A percentile compares a stretch with the other conserved stretches of the same genome.
phyloP scores from a whole-genome alignment of 2,329 filamentous ascomycete genomes.

The Penicillium sp. region DNA sequence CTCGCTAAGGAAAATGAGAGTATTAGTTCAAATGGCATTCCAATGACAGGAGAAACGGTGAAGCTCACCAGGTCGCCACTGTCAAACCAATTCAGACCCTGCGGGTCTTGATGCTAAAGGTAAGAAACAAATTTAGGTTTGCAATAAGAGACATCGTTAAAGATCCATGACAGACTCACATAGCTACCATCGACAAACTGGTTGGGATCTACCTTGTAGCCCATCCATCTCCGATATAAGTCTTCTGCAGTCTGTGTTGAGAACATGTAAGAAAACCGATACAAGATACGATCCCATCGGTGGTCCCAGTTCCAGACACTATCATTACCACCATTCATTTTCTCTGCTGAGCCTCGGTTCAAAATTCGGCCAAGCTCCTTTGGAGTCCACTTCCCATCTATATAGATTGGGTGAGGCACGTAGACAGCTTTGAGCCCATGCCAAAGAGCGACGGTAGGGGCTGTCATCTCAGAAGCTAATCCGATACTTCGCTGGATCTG shows the following conservation, averaged over 20 bases:
- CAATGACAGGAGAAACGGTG: too few species aligned
- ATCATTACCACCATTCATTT: not conserved
- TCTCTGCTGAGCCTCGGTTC: not conserved
- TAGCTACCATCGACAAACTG: too few species aligned
- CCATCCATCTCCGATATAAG: not conserved
- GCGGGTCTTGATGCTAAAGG: too few species aligned
- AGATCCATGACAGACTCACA: too few species aligned
- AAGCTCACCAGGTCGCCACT: too few species aligned
- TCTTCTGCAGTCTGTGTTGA: not conserved
- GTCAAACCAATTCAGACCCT: too few species aligned
- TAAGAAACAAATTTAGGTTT: too few species aligned
- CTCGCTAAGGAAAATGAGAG: too few species aligned
- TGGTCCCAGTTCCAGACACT: slow-evolving; percentile 1
- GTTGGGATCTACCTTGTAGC: not conserved
- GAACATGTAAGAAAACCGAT: not conserved
- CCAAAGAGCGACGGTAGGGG: not conserved
- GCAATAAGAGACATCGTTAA: too few species aligned
- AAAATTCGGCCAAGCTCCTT: not conserved
- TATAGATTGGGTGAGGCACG: slow-evolving; percentile 3
- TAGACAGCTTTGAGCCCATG: slow-evolving; percentile 9
- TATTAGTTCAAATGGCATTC: too few species aligned
- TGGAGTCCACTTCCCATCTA: not conserved
- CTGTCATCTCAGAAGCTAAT: slow-evolving; percentile 4
- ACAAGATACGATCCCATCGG: not conserved
- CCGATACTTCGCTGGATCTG: not conserved